phyloP scores from a whole-genome alignment of 768 basidiomycete genomes.

The Tulasnella calospora region DNA sequence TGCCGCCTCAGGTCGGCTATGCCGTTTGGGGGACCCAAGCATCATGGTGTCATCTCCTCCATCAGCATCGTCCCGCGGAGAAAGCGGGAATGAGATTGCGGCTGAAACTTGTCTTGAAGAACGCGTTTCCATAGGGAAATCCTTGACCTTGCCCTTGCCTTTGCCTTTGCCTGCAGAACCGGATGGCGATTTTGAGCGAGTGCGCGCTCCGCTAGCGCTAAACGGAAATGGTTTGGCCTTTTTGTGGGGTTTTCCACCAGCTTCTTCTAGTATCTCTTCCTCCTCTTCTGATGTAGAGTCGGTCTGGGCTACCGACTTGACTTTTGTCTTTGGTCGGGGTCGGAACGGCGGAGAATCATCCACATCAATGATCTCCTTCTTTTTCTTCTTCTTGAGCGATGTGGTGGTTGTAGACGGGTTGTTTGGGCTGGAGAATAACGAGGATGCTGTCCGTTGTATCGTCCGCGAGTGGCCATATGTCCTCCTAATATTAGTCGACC shows the following conservation, averaged over 20 bases:
- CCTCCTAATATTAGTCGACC: background rate
- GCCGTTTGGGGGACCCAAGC: background rate
- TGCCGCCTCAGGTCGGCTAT: background rate
- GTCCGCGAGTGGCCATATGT: background rate
- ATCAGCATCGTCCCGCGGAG: background rate
- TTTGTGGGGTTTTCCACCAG: background rate
- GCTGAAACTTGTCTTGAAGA: background rate
- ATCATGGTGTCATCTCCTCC: background rate
- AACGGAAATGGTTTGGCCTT: background rate
- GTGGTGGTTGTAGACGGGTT: background rate
- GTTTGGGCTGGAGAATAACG: background rate
- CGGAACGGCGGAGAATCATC: background rate
- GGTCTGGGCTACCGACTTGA: background rate
- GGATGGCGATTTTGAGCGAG: background rate
- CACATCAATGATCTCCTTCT: background rate
- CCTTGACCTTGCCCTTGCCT: background rate
- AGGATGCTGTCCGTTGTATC: background rate
- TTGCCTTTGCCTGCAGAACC: background rate
- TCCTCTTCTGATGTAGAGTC: background rate
- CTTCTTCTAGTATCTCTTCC: background rate
- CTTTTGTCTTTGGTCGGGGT: background rate
- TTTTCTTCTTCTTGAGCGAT: background rate
- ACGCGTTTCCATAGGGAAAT: background rate
- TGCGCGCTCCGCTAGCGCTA: background rate
- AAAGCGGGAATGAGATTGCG: background rate